Percentiles rank a stretch among this genome's conserved stretches.
phyloP scores from a whole-genome alignment of 1,284 basidiomycete genomes.

The Microstroma glucosiphilum region DNA sequence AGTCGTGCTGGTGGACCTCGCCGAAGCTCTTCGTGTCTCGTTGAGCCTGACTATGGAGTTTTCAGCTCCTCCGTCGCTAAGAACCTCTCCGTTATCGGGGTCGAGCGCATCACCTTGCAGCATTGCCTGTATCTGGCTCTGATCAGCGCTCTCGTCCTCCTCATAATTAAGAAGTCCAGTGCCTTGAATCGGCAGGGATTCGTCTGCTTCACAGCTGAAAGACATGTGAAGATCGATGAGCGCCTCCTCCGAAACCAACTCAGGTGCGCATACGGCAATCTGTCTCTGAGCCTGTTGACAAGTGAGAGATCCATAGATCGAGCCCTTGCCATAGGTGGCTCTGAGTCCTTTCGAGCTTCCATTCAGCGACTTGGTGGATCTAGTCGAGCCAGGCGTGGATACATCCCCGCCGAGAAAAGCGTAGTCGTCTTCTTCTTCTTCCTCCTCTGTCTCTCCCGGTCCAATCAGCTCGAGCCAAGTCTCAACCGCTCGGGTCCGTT shows the following conservation, averaged over 20 bases:
- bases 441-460: neutral
- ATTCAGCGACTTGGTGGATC: neutral
- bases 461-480: constrained; percentile 19
- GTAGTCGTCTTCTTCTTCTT: neutral
- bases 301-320: constrained; percentile 26
- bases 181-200: constrained; percentile 8
- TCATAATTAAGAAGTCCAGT: constrained; percentile 16
- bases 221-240: constrained; percentile 9
- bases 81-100: constrained; percentile 12
- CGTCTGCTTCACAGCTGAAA: constrained; percentile 3
- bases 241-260: constrained; percentile 15
- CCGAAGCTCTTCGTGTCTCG: neutral
- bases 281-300: constrained; percentile 19
- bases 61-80: neutral
- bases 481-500: constrained; percentile 12
- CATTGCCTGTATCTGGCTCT: constrained; percentile 17
- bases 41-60: neutral
- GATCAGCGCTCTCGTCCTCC: neutral
- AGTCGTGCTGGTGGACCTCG: neutral
- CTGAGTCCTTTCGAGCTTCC: constrained; percentile 9
- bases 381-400: constrained; percentile 4
- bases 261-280: constrained; percentile 27
- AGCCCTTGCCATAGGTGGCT: constrained; percentile 17
- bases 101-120: constrained; percentile 14
- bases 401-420: constrained; percentile 10